A percentile compares a stretch with the other conserved stretches of the same genome.
Evolutionary conservation across 73 alveolate species (phyloP).

Genomic region (Symbiodinium pilosum): DNA sequence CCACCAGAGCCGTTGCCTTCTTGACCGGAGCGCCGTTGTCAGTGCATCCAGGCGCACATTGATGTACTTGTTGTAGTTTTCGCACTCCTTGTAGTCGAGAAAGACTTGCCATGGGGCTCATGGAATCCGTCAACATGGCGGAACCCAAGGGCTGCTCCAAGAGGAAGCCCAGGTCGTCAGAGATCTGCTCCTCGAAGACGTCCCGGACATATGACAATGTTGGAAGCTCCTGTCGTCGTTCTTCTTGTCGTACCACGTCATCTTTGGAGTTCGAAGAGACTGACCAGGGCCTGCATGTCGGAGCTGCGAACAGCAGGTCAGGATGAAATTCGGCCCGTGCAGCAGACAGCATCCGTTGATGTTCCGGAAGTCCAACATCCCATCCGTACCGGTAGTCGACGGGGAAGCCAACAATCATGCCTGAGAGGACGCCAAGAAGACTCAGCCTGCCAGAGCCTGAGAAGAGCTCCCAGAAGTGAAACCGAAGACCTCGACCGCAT

Average conservation of each 20-base stretch:
- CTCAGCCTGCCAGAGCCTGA: background rate
- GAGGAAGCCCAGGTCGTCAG: background rate
- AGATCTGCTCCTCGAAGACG: background rate
- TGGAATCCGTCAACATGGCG: background rate
- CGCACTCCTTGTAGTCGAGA: background rate
- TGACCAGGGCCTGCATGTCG: background rate
- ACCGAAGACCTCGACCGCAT: background rate
- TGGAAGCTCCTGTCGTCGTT: background rate
- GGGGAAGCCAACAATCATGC: background rate
- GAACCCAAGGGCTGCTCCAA: background rate
- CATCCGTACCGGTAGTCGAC: background rate
- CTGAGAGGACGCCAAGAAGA: background rate
- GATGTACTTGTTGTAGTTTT: background rate
- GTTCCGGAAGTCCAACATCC: background rate
- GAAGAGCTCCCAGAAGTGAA: background rate
- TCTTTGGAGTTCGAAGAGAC: background rate
- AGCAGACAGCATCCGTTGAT: background rate
- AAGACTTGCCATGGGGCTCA: background rate
- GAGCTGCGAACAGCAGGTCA: background rate
- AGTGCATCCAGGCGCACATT: background rate
- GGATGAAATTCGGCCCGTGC: background rate
- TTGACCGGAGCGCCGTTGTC: background rate
- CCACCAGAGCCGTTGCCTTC: background rate
- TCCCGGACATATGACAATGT: background rate
- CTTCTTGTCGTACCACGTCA: background rate